Conservation (phyloP, 148 eudicot species). For the Rhododendron simsii region DNA sequence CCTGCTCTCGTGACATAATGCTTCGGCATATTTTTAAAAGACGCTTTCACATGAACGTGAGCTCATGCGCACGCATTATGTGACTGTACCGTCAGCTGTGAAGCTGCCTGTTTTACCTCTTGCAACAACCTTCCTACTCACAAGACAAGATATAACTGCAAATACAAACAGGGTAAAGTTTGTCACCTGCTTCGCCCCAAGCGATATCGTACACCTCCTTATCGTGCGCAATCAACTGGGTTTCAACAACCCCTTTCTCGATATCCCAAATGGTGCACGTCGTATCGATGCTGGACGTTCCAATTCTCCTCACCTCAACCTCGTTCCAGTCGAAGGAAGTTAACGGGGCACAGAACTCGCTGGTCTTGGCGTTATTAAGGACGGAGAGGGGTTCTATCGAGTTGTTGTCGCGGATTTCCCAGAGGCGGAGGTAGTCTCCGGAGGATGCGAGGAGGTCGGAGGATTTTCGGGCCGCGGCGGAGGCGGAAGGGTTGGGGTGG, state of each 20-base stretch:
- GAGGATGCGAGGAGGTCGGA: conserved; percentile 56
- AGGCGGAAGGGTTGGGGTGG: conserved; percentile 44
- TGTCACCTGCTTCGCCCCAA: conserved; percentile 71
- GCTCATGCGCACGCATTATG: too few species aligned
- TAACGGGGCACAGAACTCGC: conserved; percentile 81
- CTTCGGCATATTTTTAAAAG: neutral
- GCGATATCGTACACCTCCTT: conserved; percentile 97
- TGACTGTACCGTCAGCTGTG: neutral
- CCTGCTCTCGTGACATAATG: neutral
- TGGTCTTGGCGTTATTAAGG: conserved; percentile 72
- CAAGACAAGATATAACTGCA: neutral
- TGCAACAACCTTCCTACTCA: neutral
- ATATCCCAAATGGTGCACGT: conserved; percentile 97
- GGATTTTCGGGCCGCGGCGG: conserved; percentile 26
- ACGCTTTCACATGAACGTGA: neutral
- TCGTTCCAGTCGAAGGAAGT: conserved; percentile 97
- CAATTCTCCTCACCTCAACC: conserved; percentile 63
- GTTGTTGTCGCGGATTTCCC: conserved; percentile 30
- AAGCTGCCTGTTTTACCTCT: neutral
- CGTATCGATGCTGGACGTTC: conserved; percentile 82
- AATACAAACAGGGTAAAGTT: neutral
- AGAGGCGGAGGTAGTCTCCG: conserved; percentile 68
- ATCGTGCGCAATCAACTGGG: conserved; percentile 92
- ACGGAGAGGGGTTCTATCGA: conserved; percentile 39
- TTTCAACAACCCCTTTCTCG: conserved; percentile 73